Evolutionary conservation across 345 rosid species (phyloP).

Genomic region (Hibiscus tridactylites): DNA sequence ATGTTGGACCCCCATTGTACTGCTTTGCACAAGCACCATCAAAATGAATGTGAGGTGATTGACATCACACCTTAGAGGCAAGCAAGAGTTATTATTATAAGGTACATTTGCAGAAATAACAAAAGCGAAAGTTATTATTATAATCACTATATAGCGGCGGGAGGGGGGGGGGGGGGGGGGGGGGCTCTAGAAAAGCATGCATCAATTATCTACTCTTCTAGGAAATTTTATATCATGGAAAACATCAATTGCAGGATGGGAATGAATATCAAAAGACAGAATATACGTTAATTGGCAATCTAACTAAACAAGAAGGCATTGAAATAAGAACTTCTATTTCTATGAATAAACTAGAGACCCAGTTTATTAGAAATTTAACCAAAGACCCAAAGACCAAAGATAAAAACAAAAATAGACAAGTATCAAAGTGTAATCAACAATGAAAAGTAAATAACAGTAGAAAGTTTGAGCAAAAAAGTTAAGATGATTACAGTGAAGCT

Average conservation of each 20-base stretch:
- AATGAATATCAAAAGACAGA: not conserved
- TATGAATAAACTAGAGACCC: not conserved
- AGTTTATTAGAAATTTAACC: not conserved
- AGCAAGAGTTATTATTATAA: not conserved
- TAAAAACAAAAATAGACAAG: not conserved
- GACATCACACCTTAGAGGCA: not conserved
- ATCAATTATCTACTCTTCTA: not conserved
- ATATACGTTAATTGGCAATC: not conserved
- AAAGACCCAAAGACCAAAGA: not conserved
- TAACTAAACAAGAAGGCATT: not conserved
- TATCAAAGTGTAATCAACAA: not conserved
- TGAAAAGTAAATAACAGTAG: not conserved
- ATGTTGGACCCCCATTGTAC: conserved; percentile 75
- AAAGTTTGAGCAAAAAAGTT: not conserved
- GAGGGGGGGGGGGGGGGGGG: not conserved
- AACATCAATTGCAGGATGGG: not conserved
- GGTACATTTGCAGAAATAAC: not conserved
- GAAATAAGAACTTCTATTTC: not conserved
- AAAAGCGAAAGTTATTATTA: not conserved
- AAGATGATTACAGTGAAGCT: conserved; percentile 12
- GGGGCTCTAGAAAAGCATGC: not conserved
- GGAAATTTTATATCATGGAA: not conserved
- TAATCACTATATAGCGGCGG: not conserved
- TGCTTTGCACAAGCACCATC: conserved; percentile 20
- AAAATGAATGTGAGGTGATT: conserved; percentile 16